Conservation (phyloP, 495 filamentous ascomycete species). For the Parmelia sp. region DNA sequence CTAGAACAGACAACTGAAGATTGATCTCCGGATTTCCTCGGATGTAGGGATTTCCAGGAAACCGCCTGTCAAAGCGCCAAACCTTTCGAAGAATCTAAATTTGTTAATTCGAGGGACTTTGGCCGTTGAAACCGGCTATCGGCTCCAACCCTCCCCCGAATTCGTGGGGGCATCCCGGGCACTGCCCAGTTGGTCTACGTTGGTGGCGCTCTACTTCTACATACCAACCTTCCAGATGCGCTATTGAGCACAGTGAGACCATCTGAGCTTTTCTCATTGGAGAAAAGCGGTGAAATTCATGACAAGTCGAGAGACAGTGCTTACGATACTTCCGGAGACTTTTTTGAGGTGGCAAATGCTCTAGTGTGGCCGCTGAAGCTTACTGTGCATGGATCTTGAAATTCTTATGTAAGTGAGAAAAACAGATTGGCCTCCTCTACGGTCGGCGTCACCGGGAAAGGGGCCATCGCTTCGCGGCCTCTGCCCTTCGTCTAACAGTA, state of each 20-base stretch:
- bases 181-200: background rate
- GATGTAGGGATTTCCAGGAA: background rate
- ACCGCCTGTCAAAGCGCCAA: background rate
- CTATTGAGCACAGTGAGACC: background rate
- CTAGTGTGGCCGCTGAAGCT: background rate
- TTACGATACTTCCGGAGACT: background rate
- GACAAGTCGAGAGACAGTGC: background rate
- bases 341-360: background rate
- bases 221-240: background rate
- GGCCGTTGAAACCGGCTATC: background rate
- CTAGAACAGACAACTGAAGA: background rate
- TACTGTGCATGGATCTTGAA: background rate
- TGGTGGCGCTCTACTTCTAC: background rate
- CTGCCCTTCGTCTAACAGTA: no score
- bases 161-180: background rate
- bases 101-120: background rate
- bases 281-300: background rate
- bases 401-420: background rate
- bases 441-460: no score
- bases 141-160: background rate
- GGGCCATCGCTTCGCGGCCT: no score
- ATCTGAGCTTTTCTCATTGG: background rate
- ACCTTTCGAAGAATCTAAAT: background rate
- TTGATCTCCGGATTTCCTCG: background rate
- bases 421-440: background rate